phyloP scores from a whole-genome alignment of 306 rosid genomes.

The Cucurbita moschata region DNA sequence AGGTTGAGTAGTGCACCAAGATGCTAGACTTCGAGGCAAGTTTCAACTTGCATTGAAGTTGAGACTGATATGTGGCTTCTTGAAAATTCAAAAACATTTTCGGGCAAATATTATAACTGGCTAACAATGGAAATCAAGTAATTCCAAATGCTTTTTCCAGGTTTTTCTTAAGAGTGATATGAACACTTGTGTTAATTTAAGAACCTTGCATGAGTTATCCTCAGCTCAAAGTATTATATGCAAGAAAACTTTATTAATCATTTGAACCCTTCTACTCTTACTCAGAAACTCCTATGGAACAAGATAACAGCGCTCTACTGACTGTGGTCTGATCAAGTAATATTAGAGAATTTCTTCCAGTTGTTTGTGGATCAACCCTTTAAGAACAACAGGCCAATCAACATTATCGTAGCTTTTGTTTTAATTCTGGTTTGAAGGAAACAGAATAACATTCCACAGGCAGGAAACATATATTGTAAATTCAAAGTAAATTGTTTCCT shows the following conservation, averaged over 20 bases:
- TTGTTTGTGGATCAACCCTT: neutral
- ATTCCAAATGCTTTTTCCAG: neutral
- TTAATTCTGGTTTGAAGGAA: neutral
- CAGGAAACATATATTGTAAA: neutral
- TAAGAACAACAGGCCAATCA: neutral
- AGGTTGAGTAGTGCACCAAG: too few species aligned
- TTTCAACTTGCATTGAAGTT: neutral
- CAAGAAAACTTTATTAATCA: neutral
- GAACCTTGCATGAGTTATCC: neutral
- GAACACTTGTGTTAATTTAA: neutral
- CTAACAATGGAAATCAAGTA: neutral
- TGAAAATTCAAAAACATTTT: neutral
- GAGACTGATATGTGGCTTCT: neutral
- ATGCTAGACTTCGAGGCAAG: neutral
- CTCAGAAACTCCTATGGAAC: neutral
- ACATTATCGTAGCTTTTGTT: neutral
- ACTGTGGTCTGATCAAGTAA: neutral
- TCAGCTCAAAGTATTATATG: neutral
- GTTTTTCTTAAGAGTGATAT: neutral
- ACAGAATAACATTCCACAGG: neutral
- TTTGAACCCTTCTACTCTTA: neutral
- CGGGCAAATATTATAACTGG: neutral
- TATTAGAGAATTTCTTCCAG: neutral
- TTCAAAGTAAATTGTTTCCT: neutral
- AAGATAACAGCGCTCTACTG: neutral